A percentile compares a stretch with the other conserved stretches of the same genome.
These are phyloP conservation scores for Nepenthes mirabilis DNA, from an alignment of 148 eudicot genomes.

Conservation along the genomic window DNA sequence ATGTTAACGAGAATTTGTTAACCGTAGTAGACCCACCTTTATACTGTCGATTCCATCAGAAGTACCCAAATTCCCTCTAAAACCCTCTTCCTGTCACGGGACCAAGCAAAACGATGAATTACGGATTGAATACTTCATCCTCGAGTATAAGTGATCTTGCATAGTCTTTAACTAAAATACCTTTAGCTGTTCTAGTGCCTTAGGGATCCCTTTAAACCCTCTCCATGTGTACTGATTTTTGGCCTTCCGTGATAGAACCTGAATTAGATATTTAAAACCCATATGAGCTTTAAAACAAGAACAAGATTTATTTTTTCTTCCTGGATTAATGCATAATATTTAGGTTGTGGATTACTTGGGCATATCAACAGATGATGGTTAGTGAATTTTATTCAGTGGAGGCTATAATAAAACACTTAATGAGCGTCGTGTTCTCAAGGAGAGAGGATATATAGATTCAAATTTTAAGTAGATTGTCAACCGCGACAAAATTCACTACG, in stretches of 20 bases:
- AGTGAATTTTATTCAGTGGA: too few species aligned
- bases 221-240: slow-evolving; percentile 88
- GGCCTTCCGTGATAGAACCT: slow-evolving; percentile 72
- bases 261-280: slow-evolving; percentile 3
- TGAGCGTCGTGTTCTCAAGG: too few species aligned
- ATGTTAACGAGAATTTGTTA: background rate
- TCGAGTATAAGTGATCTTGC: background rate
- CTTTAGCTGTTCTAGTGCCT: slow-evolving; percentile 53
- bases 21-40: slow-evolving; percentile 26
- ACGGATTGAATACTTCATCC: background rate
- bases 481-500: too few species aligned
- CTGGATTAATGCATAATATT: too few species aligned
- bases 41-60: slow-evolving; percentile 17
- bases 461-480: too few species aligned
- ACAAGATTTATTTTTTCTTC: background rate
- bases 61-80: slow-evolving; percentile 42
- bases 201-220: slow-evolving; percentile 68
- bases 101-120: background rate
- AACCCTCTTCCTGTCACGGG: slow-evolving; percentile 52
- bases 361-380: too few species aligned
- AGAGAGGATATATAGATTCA: too few species aligned
- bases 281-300: background rate
- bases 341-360: too few species aligned
- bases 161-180: slow-evolving; percentile 14
- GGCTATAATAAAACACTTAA: too few species aligned